phyloP scores from a whole-genome alignment of 306 rosid genomes.

The Cicer arietinum region DNA sequence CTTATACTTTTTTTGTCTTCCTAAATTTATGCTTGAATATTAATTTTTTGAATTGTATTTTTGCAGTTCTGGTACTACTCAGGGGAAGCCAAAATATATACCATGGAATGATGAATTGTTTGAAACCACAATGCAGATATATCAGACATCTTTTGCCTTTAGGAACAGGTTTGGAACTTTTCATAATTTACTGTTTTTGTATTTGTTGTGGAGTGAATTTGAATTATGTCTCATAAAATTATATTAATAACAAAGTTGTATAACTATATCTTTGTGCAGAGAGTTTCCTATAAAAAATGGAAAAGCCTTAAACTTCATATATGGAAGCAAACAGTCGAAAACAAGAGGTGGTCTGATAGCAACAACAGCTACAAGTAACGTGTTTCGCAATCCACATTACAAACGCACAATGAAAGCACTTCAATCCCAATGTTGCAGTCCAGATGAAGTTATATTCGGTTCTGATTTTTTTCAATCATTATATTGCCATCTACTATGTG shows the following conservation, averaged over 20 bases:
- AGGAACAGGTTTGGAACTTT: conserved; percentile 70
- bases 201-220: too few species aligned
- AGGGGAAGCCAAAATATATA: conserved; percentile 85
- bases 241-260: too few species aligned
- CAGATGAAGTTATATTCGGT: conserved; percentile 93
- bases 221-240: too few species aligned
- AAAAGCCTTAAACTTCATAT: conserved; percentile 77
- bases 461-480: conserved; percentile 82
- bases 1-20: neutral
- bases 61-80: conserved; percentile 96
- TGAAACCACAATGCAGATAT: conserved; percentile 83
- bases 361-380: conserved; percentile 89
- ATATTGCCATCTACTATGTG: conserved; percentile 89
- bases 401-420: conserved; percentile 65
- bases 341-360: conserved; percentile 83
- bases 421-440: conserved; percentile 81
- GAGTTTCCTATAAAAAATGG: conserved; percentile 80
- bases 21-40: neutral
- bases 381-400: conserved; percentile 55
- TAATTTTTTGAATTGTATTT: conserved; percentile 12
- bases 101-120: conserved; percentile 92
- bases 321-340: conserved; percentile 81
- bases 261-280: conserved; percentile 49
- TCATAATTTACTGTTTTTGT: too few species aligned
- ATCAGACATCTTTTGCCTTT: conserved; percentile 82